Percentiles rank a stretch among this genome's conserved stretches.
Evolutionary conservation across 352 stramenopile genomes (phyloP).

Genomic region (Blastocystis sp.): DNA sequence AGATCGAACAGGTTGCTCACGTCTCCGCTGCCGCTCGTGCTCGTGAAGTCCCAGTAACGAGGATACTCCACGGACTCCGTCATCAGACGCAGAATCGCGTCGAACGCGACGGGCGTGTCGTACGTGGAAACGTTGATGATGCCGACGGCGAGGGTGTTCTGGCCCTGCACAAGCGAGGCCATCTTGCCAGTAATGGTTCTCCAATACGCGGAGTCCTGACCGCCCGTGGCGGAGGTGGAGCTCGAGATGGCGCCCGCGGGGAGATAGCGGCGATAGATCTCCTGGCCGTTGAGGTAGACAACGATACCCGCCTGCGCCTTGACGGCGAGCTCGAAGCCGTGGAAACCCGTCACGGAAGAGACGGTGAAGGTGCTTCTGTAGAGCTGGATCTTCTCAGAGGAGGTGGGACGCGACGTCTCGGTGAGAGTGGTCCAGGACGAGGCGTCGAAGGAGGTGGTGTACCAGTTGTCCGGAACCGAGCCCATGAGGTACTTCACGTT

Average conservation of each 20-base stretch:
- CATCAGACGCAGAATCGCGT: neutral
- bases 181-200: neutral
- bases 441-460: neutral
- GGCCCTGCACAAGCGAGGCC: neutral
- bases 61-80: neutral
- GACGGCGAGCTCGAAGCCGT: neutral
- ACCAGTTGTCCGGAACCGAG: constrained; percentile 1
- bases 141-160: neutral
- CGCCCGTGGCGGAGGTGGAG: neutral
- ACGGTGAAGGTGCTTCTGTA: constrained; percentile 13
- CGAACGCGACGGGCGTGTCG: neutral
- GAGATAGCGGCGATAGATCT: neutral
- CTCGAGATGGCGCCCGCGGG: neutral
- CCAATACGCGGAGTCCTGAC: neutral
- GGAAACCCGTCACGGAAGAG: neutral
- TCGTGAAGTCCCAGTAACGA: neutral
- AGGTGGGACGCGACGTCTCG: neutral
- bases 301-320: neutral
- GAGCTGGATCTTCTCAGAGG: neutral
- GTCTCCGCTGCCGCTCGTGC: neutral
- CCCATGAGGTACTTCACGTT: neutral
- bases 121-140: neutral
- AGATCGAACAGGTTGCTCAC: neutral
- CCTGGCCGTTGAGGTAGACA: constrained; percentile 1
- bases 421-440: neutral